These are phyloP conservation scores for Annona cherimola DNA, from an alignment of 164 flowering plant species.

Conservation along the genomic window DNA sequence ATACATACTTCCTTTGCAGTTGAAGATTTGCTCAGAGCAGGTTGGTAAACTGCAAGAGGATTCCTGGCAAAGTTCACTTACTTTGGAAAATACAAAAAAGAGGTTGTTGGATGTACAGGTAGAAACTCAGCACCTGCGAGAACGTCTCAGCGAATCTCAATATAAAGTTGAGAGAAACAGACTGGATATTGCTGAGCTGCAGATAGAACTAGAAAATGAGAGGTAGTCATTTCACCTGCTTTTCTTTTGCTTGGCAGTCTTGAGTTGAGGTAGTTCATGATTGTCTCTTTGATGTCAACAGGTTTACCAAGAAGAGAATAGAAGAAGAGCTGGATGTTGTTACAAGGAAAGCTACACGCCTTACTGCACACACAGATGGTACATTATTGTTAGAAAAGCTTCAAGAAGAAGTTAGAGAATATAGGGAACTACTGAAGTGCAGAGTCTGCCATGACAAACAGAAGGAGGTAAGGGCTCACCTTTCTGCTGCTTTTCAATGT, in stretches of 20 bases:
- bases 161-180: constrained; percentile 49
- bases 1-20: constrained; percentile 36
- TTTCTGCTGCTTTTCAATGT: neutral
- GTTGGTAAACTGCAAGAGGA: constrained; percentile 65
- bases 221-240: constrained; percentile 35
- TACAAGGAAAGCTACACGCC: constrained; percentile 49
- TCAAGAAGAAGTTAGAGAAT: constrained; percentile 69
- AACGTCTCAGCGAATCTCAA: constrained; percentile 51
- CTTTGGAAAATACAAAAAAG: constrained; percentile 50
- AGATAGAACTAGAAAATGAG: constrained; percentile 69
- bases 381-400: constrained; percentile 68
- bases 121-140: constrained; percentile 47
- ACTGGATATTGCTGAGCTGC: constrained; percentile 37
- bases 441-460: constrained; percentile 77
- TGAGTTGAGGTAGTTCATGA: neutral
- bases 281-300: constrained; percentile 14
- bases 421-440: constrained; percentile 83
- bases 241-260: neutral
- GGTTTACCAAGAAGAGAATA: constrained; percentile 69
- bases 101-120: constrained; percentile 49
- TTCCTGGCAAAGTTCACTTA: constrained; percentile 37
- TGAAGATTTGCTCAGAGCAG: constrained; percentile 61
- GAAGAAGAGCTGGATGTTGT: constrained; percentile 71
- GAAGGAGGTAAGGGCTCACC: constrained; percentile 61
- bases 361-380: constrained; percentile 57